phyloP scores from a whole-genome alignment of 352 stramenopile species.

The Aphanomyces astaci region DNA sequence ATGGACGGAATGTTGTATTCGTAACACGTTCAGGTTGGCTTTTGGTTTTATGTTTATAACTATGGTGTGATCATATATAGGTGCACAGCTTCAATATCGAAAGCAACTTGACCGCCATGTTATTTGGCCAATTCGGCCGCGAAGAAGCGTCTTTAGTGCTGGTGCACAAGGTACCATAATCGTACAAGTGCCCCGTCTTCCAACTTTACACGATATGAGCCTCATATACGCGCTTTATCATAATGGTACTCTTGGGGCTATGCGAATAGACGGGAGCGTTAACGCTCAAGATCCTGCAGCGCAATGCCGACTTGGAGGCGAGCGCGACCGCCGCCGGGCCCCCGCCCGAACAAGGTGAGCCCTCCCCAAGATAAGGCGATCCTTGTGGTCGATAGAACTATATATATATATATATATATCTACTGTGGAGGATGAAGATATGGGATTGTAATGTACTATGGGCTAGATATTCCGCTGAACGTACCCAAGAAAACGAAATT shows the following conservation, averaged over 20 bases:
- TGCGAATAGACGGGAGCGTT: slow-evolving; percentile 63
- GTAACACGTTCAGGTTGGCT: no score
- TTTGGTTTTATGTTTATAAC: neutral
- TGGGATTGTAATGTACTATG: no score
- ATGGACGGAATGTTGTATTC: no score
- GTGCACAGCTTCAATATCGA: slow-evolving; percentile 66
- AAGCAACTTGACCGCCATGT: slow-evolving; percentile 57
- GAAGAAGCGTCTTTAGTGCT: slow-evolving; percentile 83
- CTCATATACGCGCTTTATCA: no score
- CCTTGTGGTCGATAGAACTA: no score
- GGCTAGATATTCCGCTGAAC: slow-evolving; percentile 80
- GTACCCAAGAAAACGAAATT: slow-evolving; percentile 92
- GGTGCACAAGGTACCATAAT: slow-evolving; percentile 29
- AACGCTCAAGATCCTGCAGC: slow-evolving; percentile 84
- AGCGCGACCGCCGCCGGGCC: slow-evolving; percentile 63
- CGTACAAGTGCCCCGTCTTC: no score
- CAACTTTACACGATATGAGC: no score
- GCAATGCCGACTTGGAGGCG: slow-evolving; percentile 68
- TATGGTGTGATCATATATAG: slow-evolving; percentile 7
- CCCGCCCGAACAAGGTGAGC: slow-evolving; percentile 65
- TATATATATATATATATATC: no score
- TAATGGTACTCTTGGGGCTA: no score
- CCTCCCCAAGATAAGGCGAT: neutral
- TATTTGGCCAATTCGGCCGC: slow-evolving; percentile 81
- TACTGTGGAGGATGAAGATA: no score